Conservation (phyloP, 345 rosid species). For the Draba incana region DNA sequence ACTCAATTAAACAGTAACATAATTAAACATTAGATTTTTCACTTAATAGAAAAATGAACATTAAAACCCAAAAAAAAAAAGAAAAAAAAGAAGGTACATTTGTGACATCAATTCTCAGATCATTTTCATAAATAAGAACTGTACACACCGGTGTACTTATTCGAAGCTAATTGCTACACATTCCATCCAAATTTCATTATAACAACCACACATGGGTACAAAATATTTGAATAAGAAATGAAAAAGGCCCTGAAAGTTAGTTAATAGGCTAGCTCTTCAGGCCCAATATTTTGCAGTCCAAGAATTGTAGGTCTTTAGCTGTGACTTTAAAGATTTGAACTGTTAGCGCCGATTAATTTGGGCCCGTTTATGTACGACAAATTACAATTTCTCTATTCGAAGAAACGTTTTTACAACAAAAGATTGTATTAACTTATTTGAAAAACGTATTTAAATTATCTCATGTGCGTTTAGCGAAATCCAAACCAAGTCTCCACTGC, state of each 20-base stretch:
- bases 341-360: not conserved
- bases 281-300: not conserved
- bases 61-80: too few species aligned
- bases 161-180: not conserved
- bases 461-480: too few species aligned
- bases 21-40: not conserved
- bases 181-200: not conserved
- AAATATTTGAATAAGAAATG: not conserved
- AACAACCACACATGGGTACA: not conserved
- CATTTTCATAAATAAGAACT: too few species aligned
- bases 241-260: not conserved
- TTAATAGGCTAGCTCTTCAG: not conserved
- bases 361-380: not conserved
- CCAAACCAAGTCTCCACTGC: too few species aligned
- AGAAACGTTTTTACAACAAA: too few species aligned
- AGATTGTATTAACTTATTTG: too few species aligned
- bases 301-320: not conserved
- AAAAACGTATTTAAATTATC: too few species aligned
- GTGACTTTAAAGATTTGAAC: not conserved
- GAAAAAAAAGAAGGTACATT: not conserved
- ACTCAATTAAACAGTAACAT: not conserved
- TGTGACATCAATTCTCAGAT: not conserved
- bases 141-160: not conserved
- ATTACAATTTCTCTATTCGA: too few species aligned
- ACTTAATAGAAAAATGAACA: not conserved